phyloP scores from a whole-genome alignment of 352 stramenopile genomes.

The Globisporangium paddicum region DNA sequence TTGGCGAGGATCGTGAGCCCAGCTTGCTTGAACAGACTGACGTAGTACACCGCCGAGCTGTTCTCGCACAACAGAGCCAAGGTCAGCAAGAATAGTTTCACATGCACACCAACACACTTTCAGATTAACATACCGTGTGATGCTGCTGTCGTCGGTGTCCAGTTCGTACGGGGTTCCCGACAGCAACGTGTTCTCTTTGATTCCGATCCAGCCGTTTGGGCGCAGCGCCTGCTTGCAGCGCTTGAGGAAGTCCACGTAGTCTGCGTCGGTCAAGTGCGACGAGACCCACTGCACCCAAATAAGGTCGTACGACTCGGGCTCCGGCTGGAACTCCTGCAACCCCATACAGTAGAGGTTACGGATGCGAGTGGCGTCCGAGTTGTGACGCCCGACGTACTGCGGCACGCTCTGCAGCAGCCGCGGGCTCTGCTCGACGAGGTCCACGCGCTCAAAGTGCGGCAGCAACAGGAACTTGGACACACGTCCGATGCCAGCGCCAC shows the following conservation, averaged over 20 bases:
- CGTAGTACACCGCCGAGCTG: slow-evolving; percentile 83
- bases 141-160: slow-evolving; percentile 93
- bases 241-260: slow-evolving; percentile 92
- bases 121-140: slow-evolving; percentile 60
- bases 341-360: slow-evolving; percentile 88
- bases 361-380: slow-evolving; percentile 29
- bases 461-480: slow-evolving; percentile 94
- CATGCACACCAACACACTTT: not conserved
- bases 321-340: slow-evolving; percentile 89
- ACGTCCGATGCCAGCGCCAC: slow-evolving; percentile 91
- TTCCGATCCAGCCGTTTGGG: slow-evolving; percentile 49
- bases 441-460: slow-evolving; percentile 82
- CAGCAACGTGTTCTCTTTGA: slow-evolving; percentile 92
- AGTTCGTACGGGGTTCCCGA: slow-evolving; percentile 81
- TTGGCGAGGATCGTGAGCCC: slow-evolving; percentile 84
- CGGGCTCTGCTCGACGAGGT: slow-evolving; percentile 94
- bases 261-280: slow-evolving; percentile 93
- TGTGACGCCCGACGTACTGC: slow-evolving; percentile 74
- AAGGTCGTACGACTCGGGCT: slow-evolving; percentile 84
- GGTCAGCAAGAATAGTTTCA: not conserved
- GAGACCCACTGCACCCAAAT: slow-evolving; percentile 98
- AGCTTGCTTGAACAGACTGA: slow-evolving; percentile 90
- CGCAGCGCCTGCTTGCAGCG: slow-evolving; percentile 75
- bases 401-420: slow-evolving; percentile 86
- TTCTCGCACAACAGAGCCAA: not conserved